A percentile compares a stretch with the other conserved stretches of the same genome.
Conservation (phyloP, 768 basidiomycete species). For the Tephrocybe sp. region DNA sequence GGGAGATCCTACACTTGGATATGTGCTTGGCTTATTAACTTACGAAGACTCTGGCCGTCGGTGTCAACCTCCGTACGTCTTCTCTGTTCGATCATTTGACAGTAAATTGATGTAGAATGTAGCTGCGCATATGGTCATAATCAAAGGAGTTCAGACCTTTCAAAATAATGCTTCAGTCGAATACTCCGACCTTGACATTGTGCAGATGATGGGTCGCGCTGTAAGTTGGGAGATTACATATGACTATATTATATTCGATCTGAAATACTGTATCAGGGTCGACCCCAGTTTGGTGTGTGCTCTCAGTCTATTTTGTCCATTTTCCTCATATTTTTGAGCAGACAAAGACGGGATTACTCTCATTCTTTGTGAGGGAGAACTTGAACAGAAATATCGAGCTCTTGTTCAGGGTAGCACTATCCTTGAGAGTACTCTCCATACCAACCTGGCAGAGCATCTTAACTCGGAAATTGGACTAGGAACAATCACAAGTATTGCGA, state of each 20-base stretch:
- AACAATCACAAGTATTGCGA: slow-evolving; percentile 69
- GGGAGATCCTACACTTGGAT: no score
- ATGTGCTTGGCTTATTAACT: no score
- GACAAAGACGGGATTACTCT: slow-evolving; percentile 84
- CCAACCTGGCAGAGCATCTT: slow-evolving; percentile 84
- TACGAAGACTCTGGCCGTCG: slow-evolving; percentile 88
- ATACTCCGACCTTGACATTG: slow-evolving; percentile 89
- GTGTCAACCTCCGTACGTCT: slow-evolving; percentile 86
- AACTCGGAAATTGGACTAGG: slow-evolving; percentile 91
- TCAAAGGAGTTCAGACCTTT: slow-evolving; percentile 87
- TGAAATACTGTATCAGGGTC: slow-evolving; percentile 49
- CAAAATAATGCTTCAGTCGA: slow-evolving; percentile 69
- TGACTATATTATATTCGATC: not conserved
- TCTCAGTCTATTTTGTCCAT: not conserved
- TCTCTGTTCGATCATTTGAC: not conserved
- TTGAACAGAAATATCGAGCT: slow-evolving; percentile 70
- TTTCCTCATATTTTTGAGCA: slow-evolving; percentile 22
- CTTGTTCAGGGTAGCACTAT: slow-evolving; percentile 71
- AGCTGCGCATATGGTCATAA: slow-evolving; percentile 93
- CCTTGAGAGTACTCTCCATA: slow-evolving; percentile 85
- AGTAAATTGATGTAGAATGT: not conserved
- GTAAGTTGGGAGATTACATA: slow-evolving; percentile 39
- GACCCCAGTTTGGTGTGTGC: slow-evolving; percentile 82
- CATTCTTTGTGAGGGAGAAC: slow-evolving; percentile 75
- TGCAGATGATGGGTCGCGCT: slow-evolving; percentile 97